These are phyloP conservation scores for Pichia sp. DNA, from an alignment of 1,139 yeast species.

Conservation along the genomic window DNA sequence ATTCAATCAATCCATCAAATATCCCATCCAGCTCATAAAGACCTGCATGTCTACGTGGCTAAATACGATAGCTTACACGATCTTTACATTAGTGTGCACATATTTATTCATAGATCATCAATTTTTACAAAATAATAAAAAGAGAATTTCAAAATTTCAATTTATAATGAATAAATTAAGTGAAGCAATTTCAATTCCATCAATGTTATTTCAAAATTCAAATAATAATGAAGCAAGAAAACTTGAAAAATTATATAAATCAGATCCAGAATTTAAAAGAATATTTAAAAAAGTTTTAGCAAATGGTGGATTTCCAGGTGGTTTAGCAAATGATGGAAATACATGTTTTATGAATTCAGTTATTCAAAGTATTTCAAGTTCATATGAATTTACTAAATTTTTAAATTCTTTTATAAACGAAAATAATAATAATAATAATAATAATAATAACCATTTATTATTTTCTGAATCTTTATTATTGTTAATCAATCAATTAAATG, in stretches of 20 bases:
- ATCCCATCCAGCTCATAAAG: too few relatives aligned
- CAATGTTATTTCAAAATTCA: constrained; percentile 7
- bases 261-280: constrained; percentile 19
- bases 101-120: constrained; percentile 1
- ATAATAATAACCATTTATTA: too few relatives aligned
- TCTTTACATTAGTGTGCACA: constrained; percentile 1
- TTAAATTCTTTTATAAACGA: constrained; percentile 25
- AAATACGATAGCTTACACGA: background rate
- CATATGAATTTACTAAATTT: constrained; percentile 53
- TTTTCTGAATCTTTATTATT: constrained; percentile 51
- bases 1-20: too few relatives aligned
- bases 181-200: constrained; percentile 13
- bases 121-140: background rate
- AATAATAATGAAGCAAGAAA: background rate
- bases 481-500: constrained; percentile 50
- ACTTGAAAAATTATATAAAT: background rate
- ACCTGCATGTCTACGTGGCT: too few relatives aligned
- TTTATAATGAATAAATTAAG: constrained; percentile 14
- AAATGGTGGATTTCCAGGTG: constrained; percentile 75
- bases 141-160: constrained; percentile 1
- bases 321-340: constrained; percentile 82
- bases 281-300: constrained; percentile 32
- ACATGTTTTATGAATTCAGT: constrained; percentile 94
- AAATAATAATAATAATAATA: constrained; percentile 17
- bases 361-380: constrained; percentile 75